Percentiles rank a stretch among this genome's conserved stretches.
Conservation (phyloP, 306 rosid species). For the Dicorynia guianensis region DNA sequence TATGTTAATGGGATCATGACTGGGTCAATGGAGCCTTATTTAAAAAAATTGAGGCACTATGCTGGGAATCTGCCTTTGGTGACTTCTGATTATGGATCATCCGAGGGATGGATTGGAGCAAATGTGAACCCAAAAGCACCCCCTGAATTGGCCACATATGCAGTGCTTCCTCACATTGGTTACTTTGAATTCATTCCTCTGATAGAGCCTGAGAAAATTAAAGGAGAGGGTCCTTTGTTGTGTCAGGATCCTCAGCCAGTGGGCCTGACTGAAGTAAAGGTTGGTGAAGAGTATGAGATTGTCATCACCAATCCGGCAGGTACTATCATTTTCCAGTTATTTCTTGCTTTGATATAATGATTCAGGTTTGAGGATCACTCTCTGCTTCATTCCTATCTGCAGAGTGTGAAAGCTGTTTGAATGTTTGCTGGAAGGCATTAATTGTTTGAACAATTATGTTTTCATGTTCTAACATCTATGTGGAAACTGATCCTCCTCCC, state of each 20-base stretch:
- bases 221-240: slow-evolving; percentile 23
- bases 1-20: slow-evolving; percentile 94
- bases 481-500: too few species aligned
- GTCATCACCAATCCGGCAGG: slow-evolving; percentile 84
- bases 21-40: slow-evolving; percentile 94
- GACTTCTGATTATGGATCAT: slow-evolving; percentile 91
- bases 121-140: slow-evolving; percentile 77
- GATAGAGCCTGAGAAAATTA: slow-evolving; percentile 24
- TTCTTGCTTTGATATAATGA: neutral
- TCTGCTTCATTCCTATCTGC: neutral
- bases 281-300: slow-evolving; percentile 83
- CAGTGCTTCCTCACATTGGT: slow-evolving; percentile 85
- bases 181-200: slow-evolving; percentile 87
- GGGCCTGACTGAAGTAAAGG: slow-evolving; percentile 70
- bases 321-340: slow-evolving; percentile 37
- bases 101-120: slow-evolving; percentile 96
- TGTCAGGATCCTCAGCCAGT: slow-evolving; percentile 55
- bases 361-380: neutral
- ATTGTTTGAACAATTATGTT: slow-evolving; percentile 1
- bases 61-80: slow-evolving; percentile 76
- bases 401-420: neutral
- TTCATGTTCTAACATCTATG: neutral
- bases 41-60: slow-evolving; percentile 83
- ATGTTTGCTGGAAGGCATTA: neutral
- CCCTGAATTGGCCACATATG: slow-evolving; percentile 74